phyloP scores from a whole-genome alignment of 164 flowering plant genomes.

The Litsea cubeba region DNA sequence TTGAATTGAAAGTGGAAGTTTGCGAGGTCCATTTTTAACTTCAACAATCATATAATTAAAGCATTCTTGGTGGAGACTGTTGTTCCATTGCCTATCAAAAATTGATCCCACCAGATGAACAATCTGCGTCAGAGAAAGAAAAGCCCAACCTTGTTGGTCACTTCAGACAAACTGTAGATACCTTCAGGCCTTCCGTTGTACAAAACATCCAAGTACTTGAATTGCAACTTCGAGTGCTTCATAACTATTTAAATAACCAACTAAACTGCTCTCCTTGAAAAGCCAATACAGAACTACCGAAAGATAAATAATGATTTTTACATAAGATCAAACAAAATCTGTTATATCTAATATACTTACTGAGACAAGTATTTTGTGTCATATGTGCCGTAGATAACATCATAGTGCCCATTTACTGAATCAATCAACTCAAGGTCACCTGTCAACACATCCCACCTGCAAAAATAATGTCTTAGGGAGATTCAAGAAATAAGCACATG shows the following conservation, averaged over 20 bases:
- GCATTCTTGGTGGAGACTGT: not conserved
- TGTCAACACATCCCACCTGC: constrained; percentile 93
- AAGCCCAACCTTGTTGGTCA: not conserved
- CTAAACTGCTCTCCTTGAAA: not conserved
- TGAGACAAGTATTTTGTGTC: constrained; percentile 58
- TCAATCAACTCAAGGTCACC: constrained; percentile 79
- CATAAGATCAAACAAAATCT: not conserved
- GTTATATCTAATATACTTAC: constrained; percentile 28
- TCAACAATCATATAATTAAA: not conserved
- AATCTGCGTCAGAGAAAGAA: not conserved
- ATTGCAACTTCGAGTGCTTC: not conserved
- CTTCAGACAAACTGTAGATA: too few species aligned
- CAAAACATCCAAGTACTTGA: not conserved
- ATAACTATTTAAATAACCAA: too few species aligned
- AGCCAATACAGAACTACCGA: not conserved
- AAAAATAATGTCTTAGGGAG: constrained; percentile 28
- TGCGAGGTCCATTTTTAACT: not conserved
- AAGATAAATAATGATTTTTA: not conserved
- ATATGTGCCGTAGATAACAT: constrained; percentile 76
- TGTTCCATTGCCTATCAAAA: not conserved
- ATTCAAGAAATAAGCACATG: constrained; percentile 9
- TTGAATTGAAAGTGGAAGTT: not conserved
- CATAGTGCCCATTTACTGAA: constrained; percentile 73
- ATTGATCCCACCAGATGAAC: not conserved
- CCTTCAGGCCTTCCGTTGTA: not conserved